Conservation (phyloP, 164 flowering plant species). For the grape (Vitis vinifera) region DNA sequence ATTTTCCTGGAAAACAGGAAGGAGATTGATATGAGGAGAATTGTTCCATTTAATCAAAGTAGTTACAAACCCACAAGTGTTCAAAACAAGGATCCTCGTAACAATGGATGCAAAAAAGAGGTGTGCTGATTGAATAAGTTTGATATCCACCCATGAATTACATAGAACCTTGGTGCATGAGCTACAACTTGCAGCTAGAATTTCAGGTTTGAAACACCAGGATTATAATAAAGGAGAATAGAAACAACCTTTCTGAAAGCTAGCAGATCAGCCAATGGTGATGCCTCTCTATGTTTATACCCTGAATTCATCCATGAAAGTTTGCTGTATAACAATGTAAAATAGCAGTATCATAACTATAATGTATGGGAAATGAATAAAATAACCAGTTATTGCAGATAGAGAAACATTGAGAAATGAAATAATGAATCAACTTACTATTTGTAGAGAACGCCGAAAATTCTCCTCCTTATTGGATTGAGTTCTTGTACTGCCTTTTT, state of each 20-base stretch:
- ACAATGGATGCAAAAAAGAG: no score
- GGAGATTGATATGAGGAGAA: background rate
- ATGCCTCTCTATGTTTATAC: conserved; percentile 74
- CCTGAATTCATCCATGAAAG: conserved; percentile 79
- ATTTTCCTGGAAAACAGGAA: background rate
- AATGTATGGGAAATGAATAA: background rate
- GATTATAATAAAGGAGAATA: background rate
- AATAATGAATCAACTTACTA: conserved; percentile 44
- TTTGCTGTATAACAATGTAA: conserved; percentile 54
- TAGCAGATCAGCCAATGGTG: conserved; percentile 80
- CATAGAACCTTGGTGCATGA: no score
- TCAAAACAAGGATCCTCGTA: no score
- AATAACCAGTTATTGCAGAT: background rate
- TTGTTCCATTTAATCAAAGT: background rate
- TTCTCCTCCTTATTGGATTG: conserved; percentile 58
- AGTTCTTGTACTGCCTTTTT: conserved; percentile 65
- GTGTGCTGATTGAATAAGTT: no score
- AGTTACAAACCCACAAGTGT: background rate
- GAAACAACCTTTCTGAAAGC: conserved; percentile 86
- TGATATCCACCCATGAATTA: no score
- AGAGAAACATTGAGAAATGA: background rate
- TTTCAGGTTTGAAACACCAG: no score
- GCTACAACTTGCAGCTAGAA: no score
- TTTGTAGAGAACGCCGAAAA: conserved; percentile 66
- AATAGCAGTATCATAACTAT: background rate